A percentile compares a stretch with the other conserved stretches of the same genome.
phyloP scores from a whole-genome alignment of 208 protist species.

The Porcisia deanei region DNA sequence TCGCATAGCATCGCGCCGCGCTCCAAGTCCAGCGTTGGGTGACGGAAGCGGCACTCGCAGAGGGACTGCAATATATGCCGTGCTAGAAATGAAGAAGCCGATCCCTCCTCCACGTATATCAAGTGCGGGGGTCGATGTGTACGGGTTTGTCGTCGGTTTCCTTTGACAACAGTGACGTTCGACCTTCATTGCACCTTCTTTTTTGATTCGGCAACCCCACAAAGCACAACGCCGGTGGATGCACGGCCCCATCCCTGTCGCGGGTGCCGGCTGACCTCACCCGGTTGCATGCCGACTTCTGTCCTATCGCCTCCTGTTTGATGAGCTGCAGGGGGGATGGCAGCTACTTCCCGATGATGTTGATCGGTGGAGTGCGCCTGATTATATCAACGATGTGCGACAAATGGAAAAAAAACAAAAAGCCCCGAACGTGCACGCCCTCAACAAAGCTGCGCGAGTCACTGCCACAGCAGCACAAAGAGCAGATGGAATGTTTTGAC shows the following conservation, averaged over 20 bases:
- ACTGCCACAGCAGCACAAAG: constrained; percentile 28
- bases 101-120: background rate
- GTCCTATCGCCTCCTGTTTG: background rate
- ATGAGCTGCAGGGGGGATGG: constrained; percentile 23
- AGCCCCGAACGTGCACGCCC: constrained; percentile 5
- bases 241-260: background rate
- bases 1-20: constrained; percentile 13
- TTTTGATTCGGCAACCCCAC: background rate
- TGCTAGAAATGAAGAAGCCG: constrained; percentile 12
- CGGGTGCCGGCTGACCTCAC: background rate
- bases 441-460: constrained; percentile 34
- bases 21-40: constrained; percentile 30
- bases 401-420: constrained; percentile 22
- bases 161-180: background rate
- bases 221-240: background rate
- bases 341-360: constrained; percentile 24
- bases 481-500: constrained; percentile 36
- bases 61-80: constrained; percentile 32
- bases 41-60: constrained; percentile 36
- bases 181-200: too few species aligned
- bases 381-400: constrained; percentile 13
- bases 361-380: constrained; percentile 28
- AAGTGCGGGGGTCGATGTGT: background rate
- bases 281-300: constrained; percentile 1
- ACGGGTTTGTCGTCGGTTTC: background rate